Evolutionary conservation across 495 filamentous ascomycete species (phyloP).

Genomic region (Talaromyces wortmannii): DNA sequence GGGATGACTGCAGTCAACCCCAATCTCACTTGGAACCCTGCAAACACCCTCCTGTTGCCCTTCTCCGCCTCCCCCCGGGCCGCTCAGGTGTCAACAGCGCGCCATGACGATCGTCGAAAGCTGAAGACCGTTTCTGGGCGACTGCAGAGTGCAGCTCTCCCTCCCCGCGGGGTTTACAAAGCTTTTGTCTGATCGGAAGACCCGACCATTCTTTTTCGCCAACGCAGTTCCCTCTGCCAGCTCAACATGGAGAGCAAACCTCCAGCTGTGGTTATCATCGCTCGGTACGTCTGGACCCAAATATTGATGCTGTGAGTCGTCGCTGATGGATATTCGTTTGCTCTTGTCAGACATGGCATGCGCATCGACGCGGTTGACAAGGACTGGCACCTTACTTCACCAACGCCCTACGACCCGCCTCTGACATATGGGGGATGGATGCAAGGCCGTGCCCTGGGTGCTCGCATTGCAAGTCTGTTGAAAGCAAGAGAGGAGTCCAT

Average conservation of each 20-base stretch:
- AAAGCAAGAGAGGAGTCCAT: conserved; percentile 27
- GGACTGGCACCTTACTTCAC: conserved; percentile 91
- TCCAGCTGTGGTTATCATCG: conserved; percentile 71
- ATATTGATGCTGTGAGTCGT: background rate
- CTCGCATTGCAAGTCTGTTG: conserved; percentile 71
- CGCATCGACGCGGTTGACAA: conserved; percentile 90
- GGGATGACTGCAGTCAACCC: too few species aligned
- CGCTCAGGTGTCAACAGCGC: background rate
- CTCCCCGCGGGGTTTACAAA: background rate
- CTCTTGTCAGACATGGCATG: conserved; percentile 66
- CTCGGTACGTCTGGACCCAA: conserved; percentile 50
- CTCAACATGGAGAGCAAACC: conserved; percentile 24
- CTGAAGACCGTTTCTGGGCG: background rate
- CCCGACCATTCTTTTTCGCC: too few species aligned
- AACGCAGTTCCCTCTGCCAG: background rate
- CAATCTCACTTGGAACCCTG: too few species aligned
- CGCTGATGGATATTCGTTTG: conserved; percentile 3
- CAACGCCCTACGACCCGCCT: conserved; percentile 92
- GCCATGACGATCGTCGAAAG: background rate
- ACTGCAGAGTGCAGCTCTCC: background rate
- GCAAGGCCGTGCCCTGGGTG: conserved; percentile 72
- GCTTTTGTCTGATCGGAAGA: too few species aligned
- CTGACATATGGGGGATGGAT: conserved; percentile 93
- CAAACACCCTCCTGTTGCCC: background rate
- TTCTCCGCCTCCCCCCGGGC: background rate